A percentile compares a stretch with the other conserved stretches of the same genome.
phyloP scores from a whole-genome alignment of 1,139 yeast species.

The Suhomyces kunorum region DNA sequence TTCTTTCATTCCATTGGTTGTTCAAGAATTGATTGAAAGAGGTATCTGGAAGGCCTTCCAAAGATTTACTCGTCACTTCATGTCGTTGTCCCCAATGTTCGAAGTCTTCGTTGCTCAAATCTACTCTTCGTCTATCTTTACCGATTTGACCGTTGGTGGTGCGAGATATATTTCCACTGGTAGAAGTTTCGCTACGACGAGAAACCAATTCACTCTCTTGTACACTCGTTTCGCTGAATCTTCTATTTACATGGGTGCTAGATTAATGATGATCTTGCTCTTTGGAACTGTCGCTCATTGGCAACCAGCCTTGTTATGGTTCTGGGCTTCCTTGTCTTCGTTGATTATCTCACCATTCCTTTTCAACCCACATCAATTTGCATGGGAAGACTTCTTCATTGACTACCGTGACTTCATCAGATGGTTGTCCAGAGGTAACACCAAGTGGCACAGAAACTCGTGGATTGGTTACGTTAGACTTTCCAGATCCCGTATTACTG shows the following conservation, averaged over 20 bases:
- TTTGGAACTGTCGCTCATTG: conserved; percentile 93
- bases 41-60: conserved; percentile 95
- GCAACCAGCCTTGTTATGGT: conserved; percentile 98
- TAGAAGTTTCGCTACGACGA: conserved; percentile 98
- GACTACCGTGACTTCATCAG: conserved; percentile 98
- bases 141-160: conserved; percentile 97
- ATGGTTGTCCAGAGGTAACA: conserved; percentile 98
- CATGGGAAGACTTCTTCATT: conserved; percentile 98
- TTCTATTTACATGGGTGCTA: conserved; percentile 94
- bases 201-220: conserved; percentile 94
- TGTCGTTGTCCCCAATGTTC: conserved; percentile 91
- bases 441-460: conserved; percentile 98
- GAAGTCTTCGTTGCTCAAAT: conserved; percentile 99
- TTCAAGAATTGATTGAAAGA: conserved; percentile 96
- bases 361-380: conserved; percentile 98
- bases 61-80: conserved; percentile 86
- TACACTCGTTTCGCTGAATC: conserved; percentile 97
- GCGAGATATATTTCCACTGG: conserved; percentile 99
- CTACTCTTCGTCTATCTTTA: conserved; percentile 85
- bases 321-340: conserved; percentile 94
- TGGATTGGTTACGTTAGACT: conserved; percentile 98
- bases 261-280: conserved; percentile 82
- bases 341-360: conserved; percentile 91
- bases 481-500: conserved; percentile 95
- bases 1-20: conserved; percentile 92